Evolutionary conservation across 345 rosid species (phyloP).

Genomic region (Eucalyptus marginata): DNA sequence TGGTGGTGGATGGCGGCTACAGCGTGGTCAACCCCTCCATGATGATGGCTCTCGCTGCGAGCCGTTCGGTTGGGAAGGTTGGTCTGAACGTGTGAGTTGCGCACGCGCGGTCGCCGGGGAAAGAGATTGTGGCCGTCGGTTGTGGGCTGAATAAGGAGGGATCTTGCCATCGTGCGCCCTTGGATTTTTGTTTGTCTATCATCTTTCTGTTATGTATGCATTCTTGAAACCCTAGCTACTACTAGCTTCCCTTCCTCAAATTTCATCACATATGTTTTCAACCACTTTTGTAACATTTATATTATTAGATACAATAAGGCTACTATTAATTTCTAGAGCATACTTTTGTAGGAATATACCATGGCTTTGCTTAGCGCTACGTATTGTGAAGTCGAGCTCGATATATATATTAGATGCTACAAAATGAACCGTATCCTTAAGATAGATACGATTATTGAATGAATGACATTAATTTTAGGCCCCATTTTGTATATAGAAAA

Average conservation of each 20-base stretch:
- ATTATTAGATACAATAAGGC: background rate
- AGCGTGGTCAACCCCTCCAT: constrained; percentile 7
- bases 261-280: no score
- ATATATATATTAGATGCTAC: no score
- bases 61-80: background rate
- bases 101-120: background rate
- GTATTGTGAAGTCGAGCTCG: background rate
- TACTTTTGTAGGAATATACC: no score
- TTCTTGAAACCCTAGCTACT: no score
- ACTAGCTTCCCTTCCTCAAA: no score
- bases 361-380: background rate
- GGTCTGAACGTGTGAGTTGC: background rate
- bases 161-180: background rate
- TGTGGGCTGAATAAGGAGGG: background rate
- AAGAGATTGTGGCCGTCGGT: background rate
- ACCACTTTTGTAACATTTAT: no score
- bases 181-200: background rate
- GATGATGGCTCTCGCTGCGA: background rate
- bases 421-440: no score
- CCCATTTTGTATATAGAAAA: no score
- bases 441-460: no score
- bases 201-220: no score
- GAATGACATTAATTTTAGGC: background rate
- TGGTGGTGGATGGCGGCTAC: constrained; percentile 21
- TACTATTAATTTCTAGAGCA: background rate